A percentile compares a stretch with the other conserved stretches of the same genome.
Evolutionary conservation across 2,329 filamentous ascomycete genomes (phyloP).

Genomic region (Zymoseptoria pseudotritici): DNA sequence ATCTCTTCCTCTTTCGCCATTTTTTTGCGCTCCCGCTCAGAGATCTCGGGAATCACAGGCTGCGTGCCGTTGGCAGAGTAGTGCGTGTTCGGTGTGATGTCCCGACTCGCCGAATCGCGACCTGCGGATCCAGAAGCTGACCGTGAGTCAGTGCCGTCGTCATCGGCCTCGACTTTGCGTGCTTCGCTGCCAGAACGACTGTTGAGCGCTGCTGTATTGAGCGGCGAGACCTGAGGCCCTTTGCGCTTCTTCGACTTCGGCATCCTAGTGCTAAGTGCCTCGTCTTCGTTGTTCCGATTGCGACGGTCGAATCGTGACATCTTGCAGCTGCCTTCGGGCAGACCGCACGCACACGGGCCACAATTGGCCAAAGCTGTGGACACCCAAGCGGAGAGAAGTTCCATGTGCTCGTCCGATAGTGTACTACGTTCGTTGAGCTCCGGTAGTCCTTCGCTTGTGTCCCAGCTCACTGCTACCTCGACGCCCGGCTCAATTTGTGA

Average conservation of each 20-base stretch:
- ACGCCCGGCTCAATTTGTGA: slow-evolving; percentile 64
- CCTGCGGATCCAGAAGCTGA: slow-evolving; percentile 52
- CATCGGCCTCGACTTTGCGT: slow-evolving; percentile 41
- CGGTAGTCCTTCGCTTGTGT: slow-evolving; percentile 37
- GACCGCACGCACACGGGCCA: slow-evolving; percentile 69
- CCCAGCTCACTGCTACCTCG: slow-evolving; percentile 60
- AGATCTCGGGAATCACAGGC: slow-evolving; percentile 44
- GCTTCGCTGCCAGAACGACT: slow-evolving; percentile 55
- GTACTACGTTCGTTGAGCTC: slow-evolving; percentile 13
- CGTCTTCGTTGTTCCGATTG: slow-evolving; percentile 13
- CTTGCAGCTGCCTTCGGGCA: slow-evolving; percentile 27
- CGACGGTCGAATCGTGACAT: slow-evolving; percentile 31
- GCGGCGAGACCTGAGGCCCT: slow-evolving; percentile 44
- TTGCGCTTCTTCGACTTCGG: slow-evolving; percentile 45
- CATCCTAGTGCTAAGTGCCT: slow-evolving; percentile 25
- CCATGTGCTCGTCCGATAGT: slow-evolving; percentile 20
- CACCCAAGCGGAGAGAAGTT: slow-evolving; percentile 53
- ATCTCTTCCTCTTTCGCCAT: slow-evolving; percentile 56
- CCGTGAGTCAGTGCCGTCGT: slow-evolving; percentile 51
- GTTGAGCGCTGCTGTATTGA: slow-evolving; percentile 47
- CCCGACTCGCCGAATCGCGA: slow-evolving; percentile 51
- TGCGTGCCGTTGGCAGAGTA: slow-evolving; percentile 40
- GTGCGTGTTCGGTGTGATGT: slow-evolving; percentile 52
- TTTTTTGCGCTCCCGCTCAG: slow-evolving; percentile 56
- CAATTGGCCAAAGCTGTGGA: slow-evolving; percentile 66